phyloP scores from a whole-genome alignment of 169 alveolate genomes.

The Cryptosporidium tyzzeri region DNA sequence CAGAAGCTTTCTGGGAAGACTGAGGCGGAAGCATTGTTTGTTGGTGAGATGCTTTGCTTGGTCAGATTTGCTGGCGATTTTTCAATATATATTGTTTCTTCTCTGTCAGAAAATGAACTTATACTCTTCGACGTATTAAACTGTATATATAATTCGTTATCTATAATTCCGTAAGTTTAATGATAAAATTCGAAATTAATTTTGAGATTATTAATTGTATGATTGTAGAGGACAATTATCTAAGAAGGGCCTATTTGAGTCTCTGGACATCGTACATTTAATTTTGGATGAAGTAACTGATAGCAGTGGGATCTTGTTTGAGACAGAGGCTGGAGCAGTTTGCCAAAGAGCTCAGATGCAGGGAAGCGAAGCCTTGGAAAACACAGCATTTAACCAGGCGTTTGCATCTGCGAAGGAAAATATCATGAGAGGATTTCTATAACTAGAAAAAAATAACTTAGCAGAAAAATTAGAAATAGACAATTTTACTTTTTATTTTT shows the following conservation, averaged over 20 bases:
- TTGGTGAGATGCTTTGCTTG: conserved; percentile 50
- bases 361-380: conserved; percentile 56
- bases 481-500: neutral
- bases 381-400: conserved; percentile 71
- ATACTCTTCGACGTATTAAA: conserved; percentile 33
- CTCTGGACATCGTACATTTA: conserved; percentile 39
- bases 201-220: neutral
- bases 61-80: conserved; percentile 31
- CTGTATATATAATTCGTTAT: conserved; percentile 42
- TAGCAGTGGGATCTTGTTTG: conserved; percentile 59
- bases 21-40: conserved; percentile 69
- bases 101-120: conserved; percentile 52
- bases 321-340: conserved; percentile 58
- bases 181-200: neutral
- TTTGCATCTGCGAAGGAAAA: conserved; percentile 72
- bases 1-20: conserved; percentile 36
- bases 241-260: conserved; percentile 45
- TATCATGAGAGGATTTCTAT: conserved; percentile 71
- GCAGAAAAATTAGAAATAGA: neutral
- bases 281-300: conserved; percentile 67
- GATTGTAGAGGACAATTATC: conserved; percentile 55
- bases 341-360: conserved; percentile 73
- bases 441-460: neutral
- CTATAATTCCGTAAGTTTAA: conserved; percentile 49
- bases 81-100: conserved; percentile 49